Evolutionary conservation across 768 basidiomycete genomes (phyloP), one percentile per base, ranked within the genome.

Genomic region (Gloeophyllum trabeum): DNA sequence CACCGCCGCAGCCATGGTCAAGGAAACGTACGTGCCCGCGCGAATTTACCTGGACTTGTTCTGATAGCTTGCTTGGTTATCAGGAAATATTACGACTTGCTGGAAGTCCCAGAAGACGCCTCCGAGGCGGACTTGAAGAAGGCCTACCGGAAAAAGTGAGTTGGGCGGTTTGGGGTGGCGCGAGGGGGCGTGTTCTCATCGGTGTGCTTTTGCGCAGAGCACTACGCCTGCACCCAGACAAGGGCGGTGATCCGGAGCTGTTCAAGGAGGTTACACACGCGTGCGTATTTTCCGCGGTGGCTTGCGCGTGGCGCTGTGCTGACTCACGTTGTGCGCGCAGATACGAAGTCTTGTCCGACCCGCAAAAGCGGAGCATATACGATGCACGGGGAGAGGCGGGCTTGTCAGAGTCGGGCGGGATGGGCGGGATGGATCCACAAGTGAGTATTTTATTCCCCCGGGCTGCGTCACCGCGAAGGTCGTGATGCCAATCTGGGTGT

Each of bases 181-280:
- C 37, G 34, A 13, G 39, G 42, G 40, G 19, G 4, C 26, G 25
- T 30, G 39, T 30, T 32, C 24, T 40, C 30, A 21, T 16, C 16
- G n/a, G 34, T 35, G 43, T 46, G 47, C 40, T 19, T 40, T 50
- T 42, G 42, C 16, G 32, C 45, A 92, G 89, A 61, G 89, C 89
- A 6, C 62, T 92, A 40, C 76, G 83, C 44, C 63, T 90, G 49
- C 89, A 92, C 58, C 89, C 89, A 18, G 89, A 92, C 73, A 93
- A 93, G 64, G 91, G 92, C 37, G 92, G 92, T 44, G 93, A 96
- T 54, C 91, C 91, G 20, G 94, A 98, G 61, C 62, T 86, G 42
- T 98, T 98, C 81, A 97, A 98, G 59, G 90, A 97, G 59, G 85
- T 98, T 26, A 93, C 89, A 6, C 89, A 91, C 67, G 89, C 89